Evolutionary conservation across 495 filamentous ascomycete species (phyloP), one percentile per base, ranked within the genome.

Genomic region (Margaritispora aquatica): DNA sequence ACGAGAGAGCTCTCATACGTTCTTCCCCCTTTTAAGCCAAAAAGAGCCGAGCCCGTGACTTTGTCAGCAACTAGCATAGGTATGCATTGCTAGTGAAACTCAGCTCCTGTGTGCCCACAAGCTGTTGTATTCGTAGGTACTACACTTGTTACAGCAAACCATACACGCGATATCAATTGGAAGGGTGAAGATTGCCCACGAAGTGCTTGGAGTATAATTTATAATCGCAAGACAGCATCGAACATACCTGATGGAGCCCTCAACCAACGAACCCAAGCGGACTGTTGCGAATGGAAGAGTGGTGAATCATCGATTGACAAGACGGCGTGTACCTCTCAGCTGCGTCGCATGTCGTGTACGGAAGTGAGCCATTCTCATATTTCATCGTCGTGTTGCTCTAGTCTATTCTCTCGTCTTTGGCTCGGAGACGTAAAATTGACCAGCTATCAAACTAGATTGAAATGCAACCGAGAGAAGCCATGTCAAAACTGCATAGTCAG

Each of bases 401-500:
- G n/a, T n/a, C n/a, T n/a, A n/a, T n/a, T n/a, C n/a, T n/a, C n/a
- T n/a, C n/a, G n/a, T n/a, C n/a, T n/a, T n/a, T n/a, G n/a, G n/a
- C n/a, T n/a, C n/a, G n/a, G n/a, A n/a, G n/a, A n/a, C n/a, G n/a
- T n/a, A n/a, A n/a, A n/a, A n/a, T n/a, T n/a, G n/a, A n/a, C n/a
- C n/a, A n/a, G n/a, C n/a, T n/a, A n/a, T n/a, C 3, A 17, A 17
- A 7, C 11, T 34, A 67, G 65, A 29, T 55, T 67, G 20, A 67
- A 67, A 59, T 67, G 65, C 27, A 62, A 67, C 41, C 65, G 61
- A 21, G 58, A 64, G 24, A 64, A 64, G 31, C 65, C 62, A 31
- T 67, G 61, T 41, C 57, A 62, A 27, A 64, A 67, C 24, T 85
- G 80, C 51, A 59, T 73, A 20, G 75, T 75, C 46, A 73, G 75